phyloP scores from a whole-genome alignment of 2,329 filamentous ascomycete species.

The Fusarium bactridioides region DNA sequence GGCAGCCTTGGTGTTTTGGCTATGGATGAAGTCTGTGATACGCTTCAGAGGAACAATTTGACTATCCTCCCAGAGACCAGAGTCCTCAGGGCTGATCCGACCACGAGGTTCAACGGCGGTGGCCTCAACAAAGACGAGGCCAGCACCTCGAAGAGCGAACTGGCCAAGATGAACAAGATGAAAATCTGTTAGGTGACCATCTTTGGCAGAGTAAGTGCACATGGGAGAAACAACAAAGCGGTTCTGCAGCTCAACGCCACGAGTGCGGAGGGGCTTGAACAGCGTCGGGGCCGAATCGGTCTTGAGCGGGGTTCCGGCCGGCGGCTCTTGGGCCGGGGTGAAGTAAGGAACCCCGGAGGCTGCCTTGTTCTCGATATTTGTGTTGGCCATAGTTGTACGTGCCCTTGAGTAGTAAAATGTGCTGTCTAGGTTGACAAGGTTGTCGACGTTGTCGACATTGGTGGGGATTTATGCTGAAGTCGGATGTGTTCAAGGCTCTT shows the following conservation, averaged over 20 bases:
- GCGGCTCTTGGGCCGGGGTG: constrained; percentile 62
- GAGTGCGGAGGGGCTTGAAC: constrained; percentile 64
- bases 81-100: constrained; percentile 82
- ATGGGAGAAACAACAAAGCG: constrained; percentile 67
- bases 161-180: constrained; percentile 85
- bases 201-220: constrained; percentile 65
- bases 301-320: constrained; percentile 57
- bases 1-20: constrained; percentile 77
- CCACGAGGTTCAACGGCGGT: constrained; percentile 78
- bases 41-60: constrained; percentile 77
- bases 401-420: neutral
- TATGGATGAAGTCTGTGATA: constrained; percentile 81
- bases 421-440: neutral
- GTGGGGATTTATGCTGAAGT: constrained; percentile 9
- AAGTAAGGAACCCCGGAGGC: constrained; percentile 59
- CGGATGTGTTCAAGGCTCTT: neutral
- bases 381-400: constrained; percentile 21
- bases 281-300: constrained; percentile 57
- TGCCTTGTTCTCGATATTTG: constrained; percentile 46
- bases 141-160: constrained; percentile 78
- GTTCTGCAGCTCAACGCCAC: constrained; percentile 62
- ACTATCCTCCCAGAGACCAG: constrained; percentile 83
- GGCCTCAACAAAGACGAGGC: constrained; percentile 79
- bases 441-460: neutral
- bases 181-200: constrained; percentile 79